Conservation (phyloP, 352 stramenopile species). For the Thalassiosira exigua region DNA sequence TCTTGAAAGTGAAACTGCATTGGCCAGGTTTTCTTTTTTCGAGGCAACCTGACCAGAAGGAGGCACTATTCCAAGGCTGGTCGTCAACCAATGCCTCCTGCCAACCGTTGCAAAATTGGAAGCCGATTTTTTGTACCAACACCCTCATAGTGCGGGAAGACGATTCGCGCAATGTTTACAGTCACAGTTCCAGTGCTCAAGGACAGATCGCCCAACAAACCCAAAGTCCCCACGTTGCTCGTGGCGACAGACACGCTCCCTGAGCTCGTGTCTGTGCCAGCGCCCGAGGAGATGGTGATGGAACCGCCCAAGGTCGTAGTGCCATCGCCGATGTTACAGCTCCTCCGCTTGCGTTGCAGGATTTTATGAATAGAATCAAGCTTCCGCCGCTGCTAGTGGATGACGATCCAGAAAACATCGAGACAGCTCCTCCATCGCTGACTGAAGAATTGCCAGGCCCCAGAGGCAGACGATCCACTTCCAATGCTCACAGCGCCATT, state of each 20-base stretch:
- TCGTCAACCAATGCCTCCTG: too few species aligned
- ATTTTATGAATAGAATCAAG: not conserved
- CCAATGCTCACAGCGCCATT: conserved; percentile 15
- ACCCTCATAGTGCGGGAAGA: too few species aligned
- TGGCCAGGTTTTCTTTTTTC: too few species aligned
- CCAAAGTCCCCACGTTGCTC: conserved; percentile 21
- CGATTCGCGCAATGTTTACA: too few species aligned
- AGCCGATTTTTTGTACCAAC: too few species aligned
- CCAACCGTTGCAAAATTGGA: too few species aligned
- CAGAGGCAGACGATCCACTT: conserved; percentile 34
- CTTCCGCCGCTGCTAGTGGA: conserved; percentile 9
- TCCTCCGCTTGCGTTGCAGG: conserved; percentile 20
- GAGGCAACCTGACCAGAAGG: too few species aligned
- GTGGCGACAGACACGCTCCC: conserved; percentile 60
- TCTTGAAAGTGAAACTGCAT: too few species aligned
- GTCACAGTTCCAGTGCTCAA: not conserved
- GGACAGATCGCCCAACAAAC: conserved; percentile 8
- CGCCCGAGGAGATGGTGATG: conserved; percentile 7
- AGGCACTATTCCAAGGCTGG: too few species aligned
- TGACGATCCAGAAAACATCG: conserved; percentile 7
- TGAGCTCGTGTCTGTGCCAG: conserved; percentile 56
- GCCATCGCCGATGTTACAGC: too few species aligned
- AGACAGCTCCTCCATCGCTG: conserved; percentile 7
- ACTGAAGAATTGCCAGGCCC: conserved; percentile 11
- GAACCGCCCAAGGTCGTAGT: too few species aligned